Base-by-base conservation (phyloP, 768 basidiomycete genomes). In the Leccinum boreale region DNA sequence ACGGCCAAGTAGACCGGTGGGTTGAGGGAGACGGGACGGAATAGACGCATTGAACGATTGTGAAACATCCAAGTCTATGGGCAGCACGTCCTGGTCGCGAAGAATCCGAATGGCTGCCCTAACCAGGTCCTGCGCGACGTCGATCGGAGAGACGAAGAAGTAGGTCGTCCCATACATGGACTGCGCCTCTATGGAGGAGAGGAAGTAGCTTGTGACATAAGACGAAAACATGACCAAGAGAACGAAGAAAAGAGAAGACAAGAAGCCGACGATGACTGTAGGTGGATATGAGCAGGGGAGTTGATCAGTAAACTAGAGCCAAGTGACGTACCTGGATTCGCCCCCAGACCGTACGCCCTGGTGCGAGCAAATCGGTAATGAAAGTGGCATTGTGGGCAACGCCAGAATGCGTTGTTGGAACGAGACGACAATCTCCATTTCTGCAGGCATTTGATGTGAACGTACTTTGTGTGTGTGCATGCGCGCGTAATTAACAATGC, bases 321-420 rank as follows among this genome's bases (percentile, higher is more conserved):
- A 55, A 29, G 46, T 44, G 26, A 70, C 79, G 56, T 70, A 85
- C 90, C 74, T 70, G 86, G 84, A 64, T 92, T 92, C n/a, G 86
- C 85, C 19, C 88, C 91, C 55, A 92, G 73, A 29, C 90, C 91
- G 11, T 84, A 74, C 14, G 83, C 81, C 33, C 75, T 79, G 1
- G 90, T 92, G 24, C 91, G 81, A 9, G 85, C 80, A 65, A 91
- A 91, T 44, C 85, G 82, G 69, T 93, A 92, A 58, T 78, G 79
- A 67, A 91, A 93, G 52, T 79, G 82, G 63, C 91, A 93, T 71
- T 92, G 89, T 2, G 87, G 87, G 65, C 91, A 93, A 12, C 81
- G 75, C 74, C 87, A 92, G 77, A 91, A 93, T 10, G 88, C 85
- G 59, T 79, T 82, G 42, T 79, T 71, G n/a, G 84, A 84, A 28